Percentiles rank a stretch among this genome's conserved stretches.
These are phyloP conservation scores for Dendrocalamus latiflorus DNA, from an alignment of 202 grass and related monocot species.

Conservation along the genomic window DNA sequence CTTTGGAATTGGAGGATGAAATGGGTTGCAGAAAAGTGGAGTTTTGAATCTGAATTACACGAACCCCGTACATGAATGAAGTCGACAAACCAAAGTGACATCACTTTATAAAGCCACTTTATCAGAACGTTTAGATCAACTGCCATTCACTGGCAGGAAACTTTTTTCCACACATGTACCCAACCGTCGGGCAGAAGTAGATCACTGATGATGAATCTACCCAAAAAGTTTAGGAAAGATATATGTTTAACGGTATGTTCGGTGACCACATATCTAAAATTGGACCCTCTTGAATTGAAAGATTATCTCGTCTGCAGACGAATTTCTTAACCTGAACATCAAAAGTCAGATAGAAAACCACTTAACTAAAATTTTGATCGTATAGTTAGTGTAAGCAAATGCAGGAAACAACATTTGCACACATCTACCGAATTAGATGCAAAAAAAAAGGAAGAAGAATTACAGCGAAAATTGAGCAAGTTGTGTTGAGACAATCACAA, in stretches of 20 bases:
- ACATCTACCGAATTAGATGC: neutral
- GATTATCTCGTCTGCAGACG: neutral
- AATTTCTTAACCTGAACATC: neutral
- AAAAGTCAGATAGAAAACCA: neutral
- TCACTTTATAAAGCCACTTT: conserved; percentile 54
- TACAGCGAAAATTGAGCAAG: neutral
- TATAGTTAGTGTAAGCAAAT: neutral
- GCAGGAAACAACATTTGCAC: neutral
- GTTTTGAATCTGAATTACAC: neutral
- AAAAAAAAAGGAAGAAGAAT: neutral
- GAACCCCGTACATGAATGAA: conserved; percentile 11
- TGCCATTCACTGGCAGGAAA: neutral
- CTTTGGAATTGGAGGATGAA: neutral
- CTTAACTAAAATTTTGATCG: neutral
- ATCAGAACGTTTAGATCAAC: conserved; percentile 6
- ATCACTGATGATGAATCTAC: conserved; percentile 14
- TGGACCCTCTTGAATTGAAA: neutral
- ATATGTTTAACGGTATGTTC: conserved; percentile 12
- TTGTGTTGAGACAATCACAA: neutral
- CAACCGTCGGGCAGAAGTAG: neutral
- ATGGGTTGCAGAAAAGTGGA: neutral
- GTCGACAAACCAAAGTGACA: conserved; percentile 38
- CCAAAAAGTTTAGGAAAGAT: neutral
- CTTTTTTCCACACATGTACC: conserved; percentile 36
- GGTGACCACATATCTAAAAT: neutral